Base-by-base conservation (phyloP, 192 early-diverging fungal genomes). In the Phlyctochytrium bullatum region DNA sequence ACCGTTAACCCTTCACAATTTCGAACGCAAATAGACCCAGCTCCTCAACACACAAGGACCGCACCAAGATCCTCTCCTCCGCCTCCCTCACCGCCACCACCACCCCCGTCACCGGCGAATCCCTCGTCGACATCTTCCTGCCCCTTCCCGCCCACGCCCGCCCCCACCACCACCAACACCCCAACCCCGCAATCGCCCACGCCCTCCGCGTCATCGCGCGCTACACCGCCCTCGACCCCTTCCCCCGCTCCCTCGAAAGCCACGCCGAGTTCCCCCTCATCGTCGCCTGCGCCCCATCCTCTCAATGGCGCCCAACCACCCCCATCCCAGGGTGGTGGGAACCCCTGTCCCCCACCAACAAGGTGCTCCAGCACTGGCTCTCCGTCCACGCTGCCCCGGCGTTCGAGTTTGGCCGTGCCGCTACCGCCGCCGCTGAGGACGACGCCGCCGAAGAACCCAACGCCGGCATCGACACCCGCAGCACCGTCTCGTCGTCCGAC, bases 181-280 rank as follows among this genome's bases (percentile, higher is more conserved):
- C 6, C 20, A 20, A 14, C 20, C 10, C 40, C 40, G 6, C 20
- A 14, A 20, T 47, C 20, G 6, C 40, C 10, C 40, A 47, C 20
- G 40, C 40, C 20, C 40, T 47, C 20, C 40, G 40, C 40, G 20
- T 47, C 40, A 47, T 47, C 20, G 40, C 40, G 10, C 40, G 40
- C 6, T 47, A 47, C 40, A 47, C 40, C 40, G 20, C 20, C 10
- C 6, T 20, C 20, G 6, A 6, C 20, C 40, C 40, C 40, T 14
- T 47, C 20, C 40, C 40, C 6, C 10, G 6, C 40, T 95, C 92
- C 23, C 80, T 98, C 57, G 94, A 98, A 78, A 94, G 96, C 61
- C 93, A 96, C 73, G 90, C 92, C 14, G 83, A 84, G 59, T 94
- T 96, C 72, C 93, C 94, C 4, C 88, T 91, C 30, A 91, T 95